Evolutionary conservation across 176 grass and related monocot species (phyloP).

Genomic region (Aechmea fasciata): DNA sequence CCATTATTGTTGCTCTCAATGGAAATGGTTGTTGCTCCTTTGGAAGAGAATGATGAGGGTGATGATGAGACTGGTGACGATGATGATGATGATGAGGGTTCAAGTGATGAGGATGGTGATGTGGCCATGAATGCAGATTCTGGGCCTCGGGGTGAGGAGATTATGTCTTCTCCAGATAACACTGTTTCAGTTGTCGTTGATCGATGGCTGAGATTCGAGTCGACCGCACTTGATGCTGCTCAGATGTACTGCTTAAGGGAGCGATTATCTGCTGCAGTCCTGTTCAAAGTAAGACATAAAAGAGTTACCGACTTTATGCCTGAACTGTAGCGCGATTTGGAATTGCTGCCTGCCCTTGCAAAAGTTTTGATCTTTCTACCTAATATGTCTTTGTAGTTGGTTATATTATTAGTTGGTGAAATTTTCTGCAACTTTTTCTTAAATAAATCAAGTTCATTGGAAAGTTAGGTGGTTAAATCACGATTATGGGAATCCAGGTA

Average conservation of each 20-base stretch:
- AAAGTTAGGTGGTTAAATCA: too few relatives aligned
- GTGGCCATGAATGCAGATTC: slow-evolving; percentile 20
- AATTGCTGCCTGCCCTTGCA: background rate
- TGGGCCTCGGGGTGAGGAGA: slow-evolving; percentile 35
- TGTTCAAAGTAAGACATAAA: slow-evolving; percentile 69
- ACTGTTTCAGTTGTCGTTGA: slow-evolving; percentile 74
- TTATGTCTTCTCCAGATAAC: slow-evolving; percentile 88
- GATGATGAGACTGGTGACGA: slow-evolving; percentile 40
- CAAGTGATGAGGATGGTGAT: slow-evolving; percentile 47
- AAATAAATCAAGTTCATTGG: too few relatives aligned
- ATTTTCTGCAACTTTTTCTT: too few relatives aligned
- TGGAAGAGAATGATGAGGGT: slow-evolving; percentile 18
- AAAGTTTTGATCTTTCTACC: background rate
- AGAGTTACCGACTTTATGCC: too few relatives aligned
- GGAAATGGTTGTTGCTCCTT: slow-evolving; percentile 84
- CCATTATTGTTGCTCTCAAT: slow-evolving; percentile 55
- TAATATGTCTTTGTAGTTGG: too few relatives aligned
- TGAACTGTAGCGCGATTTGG: background rate
- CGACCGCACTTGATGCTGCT: slow-evolving; percentile 84
- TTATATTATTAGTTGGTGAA: too few relatives aligned
- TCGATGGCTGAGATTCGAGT: slow-evolving; percentile 69
- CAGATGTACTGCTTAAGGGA: slow-evolving; percentile 93
- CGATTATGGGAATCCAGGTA: too few relatives aligned
- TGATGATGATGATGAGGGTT: slow-evolving; percentile 42
- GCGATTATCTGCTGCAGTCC: slow-evolving; percentile 58